Conservation (phyloP, 805 yeast genomes). For the Jamesozyma lodderae region DNA sequence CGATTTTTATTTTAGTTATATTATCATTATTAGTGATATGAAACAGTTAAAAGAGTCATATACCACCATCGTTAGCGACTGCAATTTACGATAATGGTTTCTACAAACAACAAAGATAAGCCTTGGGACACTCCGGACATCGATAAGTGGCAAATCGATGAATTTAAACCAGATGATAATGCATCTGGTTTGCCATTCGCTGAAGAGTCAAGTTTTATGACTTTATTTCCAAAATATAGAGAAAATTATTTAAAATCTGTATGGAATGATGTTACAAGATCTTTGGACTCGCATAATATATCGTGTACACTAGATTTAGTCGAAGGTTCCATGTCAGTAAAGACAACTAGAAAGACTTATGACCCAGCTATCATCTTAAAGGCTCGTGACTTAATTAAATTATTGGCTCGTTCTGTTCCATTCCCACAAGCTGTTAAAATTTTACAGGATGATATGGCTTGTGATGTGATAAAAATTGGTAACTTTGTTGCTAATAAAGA, state of each 20-base stretch:
- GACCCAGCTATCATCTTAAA: slow-evolving; percentile 91
- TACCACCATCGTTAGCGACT: too few relatives aligned
- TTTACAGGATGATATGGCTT: slow-evolving; percentile 83
- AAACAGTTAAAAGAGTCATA: too few relatives aligned
- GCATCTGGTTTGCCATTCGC: slow-evolving; percentile 79
- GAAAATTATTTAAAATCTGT: slow-evolving; percentile 80
- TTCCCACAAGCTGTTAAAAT: slow-evolving; percentile 93
- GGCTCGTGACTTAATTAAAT: slow-evolving; percentile 89
- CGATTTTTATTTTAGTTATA: not conserved
- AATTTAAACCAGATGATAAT: slow-evolving; percentile 84
- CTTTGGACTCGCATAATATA: slow-evolving; percentile 63
- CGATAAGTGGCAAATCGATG: slow-evolving; percentile 86
- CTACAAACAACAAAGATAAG: slow-evolving; percentile 88
- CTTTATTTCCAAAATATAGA: slow-evolving; percentile 92
- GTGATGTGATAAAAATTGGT: slow-evolving; percentile 94
- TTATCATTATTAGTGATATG: too few relatives aligned
- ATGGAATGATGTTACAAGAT: slow-evolving; percentile 88
- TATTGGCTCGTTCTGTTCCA: slow-evolving; percentile 92
- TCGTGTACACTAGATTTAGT: slow-evolving; percentile 84
- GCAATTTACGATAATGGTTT: too few relatives aligned
- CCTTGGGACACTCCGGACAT: slow-evolving; percentile 97
- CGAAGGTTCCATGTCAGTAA: slow-evolving; percentile 96
- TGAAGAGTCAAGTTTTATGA: slow-evolving; percentile 94
- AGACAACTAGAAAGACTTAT: slow-evolving; percentile 87
- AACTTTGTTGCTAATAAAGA: slow-evolving; percentile 83